Conservation (phyloP, 2,329 filamentous ascomycete species). For the Aureobasidium musti region DNA sequence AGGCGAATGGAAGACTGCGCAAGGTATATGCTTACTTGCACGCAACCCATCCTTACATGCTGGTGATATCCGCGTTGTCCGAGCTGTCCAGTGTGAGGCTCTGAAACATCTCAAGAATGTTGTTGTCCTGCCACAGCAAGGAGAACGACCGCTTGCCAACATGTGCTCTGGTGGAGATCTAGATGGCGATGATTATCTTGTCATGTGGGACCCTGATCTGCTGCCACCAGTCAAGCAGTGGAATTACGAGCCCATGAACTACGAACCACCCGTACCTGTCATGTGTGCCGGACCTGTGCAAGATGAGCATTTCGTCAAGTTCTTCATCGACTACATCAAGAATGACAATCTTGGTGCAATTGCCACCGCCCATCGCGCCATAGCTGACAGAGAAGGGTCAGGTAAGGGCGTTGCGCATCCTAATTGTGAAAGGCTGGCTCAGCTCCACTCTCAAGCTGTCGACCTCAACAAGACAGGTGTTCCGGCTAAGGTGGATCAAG, state of each 20-base stretch:
- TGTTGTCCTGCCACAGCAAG: conserved; percentile 80
- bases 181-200: conserved; percentile 92
- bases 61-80: conserved; percentile 85
- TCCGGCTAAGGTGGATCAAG: conserved; percentile 65
- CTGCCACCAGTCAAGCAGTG: conserved; percentile 62
- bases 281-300: conserved; percentile 64
- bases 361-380: conserved; percentile 77
- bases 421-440: conserved; percentile 72
- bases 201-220: conserved; percentile 83
- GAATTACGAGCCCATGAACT: conserved; percentile 78
- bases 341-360: conserved; percentile 80
- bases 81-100: conserved; percentile 72
- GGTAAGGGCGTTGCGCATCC: conserved; percentile 64
- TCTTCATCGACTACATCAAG: conserved; percentile 93
- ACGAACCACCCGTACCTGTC: conserved; percentile 60
- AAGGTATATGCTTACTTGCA: conserved; percentile 78
- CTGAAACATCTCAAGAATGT: conserved; percentile 79
- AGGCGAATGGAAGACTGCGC: conserved; percentile 44
- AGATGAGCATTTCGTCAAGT: conserved; percentile 72
- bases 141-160: conserved; percentile 80
- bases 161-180: conserved; percentile 97
- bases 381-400: conserved; percentile 61
- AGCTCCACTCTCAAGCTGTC: conserved; percentile 85
- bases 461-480: conserved; percentile 92
- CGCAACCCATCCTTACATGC: conserved; percentile 93